Base-by-base conservation (phyloP, 2,329 filamentous ascomycete genomes). In the Calycina herbarum region DNA sequence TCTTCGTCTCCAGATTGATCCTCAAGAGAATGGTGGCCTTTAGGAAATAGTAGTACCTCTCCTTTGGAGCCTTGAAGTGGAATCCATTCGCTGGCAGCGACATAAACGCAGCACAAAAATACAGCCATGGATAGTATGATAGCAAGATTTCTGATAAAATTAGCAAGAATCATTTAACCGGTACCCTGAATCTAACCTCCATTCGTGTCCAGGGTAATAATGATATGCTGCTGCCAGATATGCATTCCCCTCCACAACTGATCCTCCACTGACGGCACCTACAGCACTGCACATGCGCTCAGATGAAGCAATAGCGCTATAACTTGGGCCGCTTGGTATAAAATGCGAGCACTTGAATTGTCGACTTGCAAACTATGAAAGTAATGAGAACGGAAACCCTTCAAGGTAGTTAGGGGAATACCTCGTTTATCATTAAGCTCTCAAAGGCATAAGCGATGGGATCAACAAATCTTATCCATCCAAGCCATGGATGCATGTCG, bases 341-440 rank as follows among this genome's bases (percentile, higher is more conserved):
- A 15, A 51, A 70, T 38, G 6, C 3, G 57, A 59, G 61, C 71
- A 72, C 1, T 61, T 51, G 51, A 71, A 67, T 6, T 63, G 5
- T 17, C 68, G 57, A 45, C 56, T 66, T 31, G 65, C 59, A 59
- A 96, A 96, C 77, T 61, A 54, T 51, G 13, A 20, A 3, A 10
- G 6, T 45, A 11, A 31, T 61, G 24, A 61, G 38, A 27, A 17
- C 15, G 5, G 8, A 29, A 4, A 31, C 6, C 42, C 10, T 15
- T 48, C 15, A 48, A 20, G 29, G 29, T 31, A 6, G n/a, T 13
- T 13, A 54, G 20, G 20, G 29, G 31, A 15, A 48, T 48, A 63
- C 61, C 62, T 96, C 93, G 78, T 95, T 96, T 70, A 92, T 84
- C 83, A 94, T 89, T 27, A 95, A 82, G 0, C 87, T 81, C 76